Conservation (phyloP, 1,139 yeast species). For the Pichia sp. region DNA sequence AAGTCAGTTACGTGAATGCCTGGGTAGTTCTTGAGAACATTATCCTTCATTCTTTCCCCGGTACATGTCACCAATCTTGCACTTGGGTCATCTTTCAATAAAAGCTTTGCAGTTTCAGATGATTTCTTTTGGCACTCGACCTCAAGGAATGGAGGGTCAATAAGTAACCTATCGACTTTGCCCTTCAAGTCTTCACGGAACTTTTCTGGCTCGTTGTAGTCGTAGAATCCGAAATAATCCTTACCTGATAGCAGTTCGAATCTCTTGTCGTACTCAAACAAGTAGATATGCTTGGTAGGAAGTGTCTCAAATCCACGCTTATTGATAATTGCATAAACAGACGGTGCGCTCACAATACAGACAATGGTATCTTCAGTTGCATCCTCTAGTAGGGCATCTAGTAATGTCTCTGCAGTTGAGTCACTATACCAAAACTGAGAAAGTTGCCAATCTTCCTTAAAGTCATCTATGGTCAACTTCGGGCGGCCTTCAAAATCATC, state of each 20-base stretch:
- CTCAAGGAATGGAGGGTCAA: constrained; percentile 86
- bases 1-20: constrained; percentile 52
- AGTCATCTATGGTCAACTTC: constrained; percentile 32
- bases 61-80: constrained; percentile 66
- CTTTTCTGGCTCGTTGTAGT: constrained; percentile 61
- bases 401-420: constrained; percentile 59
- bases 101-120: constrained; percentile 57
- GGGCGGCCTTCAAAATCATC: constrained; percentile 33
- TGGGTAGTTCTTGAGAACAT: constrained; percentile 48
- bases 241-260: constrained; percentile 67
- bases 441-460: constrained; percentile 89
- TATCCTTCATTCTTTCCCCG: constrained; percentile 75
- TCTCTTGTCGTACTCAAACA: constrained; percentile 72
- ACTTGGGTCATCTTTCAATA: constrained; percentile 40
- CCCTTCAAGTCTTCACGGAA: constrained; percentile 53
- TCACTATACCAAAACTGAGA: constrained; percentile 89
- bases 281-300: constrained; percentile 62
- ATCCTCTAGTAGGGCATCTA: constrained; percentile 65
- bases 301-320: constrained; percentile 42
- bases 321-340: constrained; percentile 79
- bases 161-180: constrained; percentile 64
- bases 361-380: constrained; percentile 66
- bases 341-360: constrained; percentile 82
- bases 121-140: constrained; percentile 75
- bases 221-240: constrained; percentile 62